These are phyloP conservation scores for Tylopilus felleus DNA, from an alignment of 768 basidiomycete genomes.

Conservation along the genomic window DNA sequence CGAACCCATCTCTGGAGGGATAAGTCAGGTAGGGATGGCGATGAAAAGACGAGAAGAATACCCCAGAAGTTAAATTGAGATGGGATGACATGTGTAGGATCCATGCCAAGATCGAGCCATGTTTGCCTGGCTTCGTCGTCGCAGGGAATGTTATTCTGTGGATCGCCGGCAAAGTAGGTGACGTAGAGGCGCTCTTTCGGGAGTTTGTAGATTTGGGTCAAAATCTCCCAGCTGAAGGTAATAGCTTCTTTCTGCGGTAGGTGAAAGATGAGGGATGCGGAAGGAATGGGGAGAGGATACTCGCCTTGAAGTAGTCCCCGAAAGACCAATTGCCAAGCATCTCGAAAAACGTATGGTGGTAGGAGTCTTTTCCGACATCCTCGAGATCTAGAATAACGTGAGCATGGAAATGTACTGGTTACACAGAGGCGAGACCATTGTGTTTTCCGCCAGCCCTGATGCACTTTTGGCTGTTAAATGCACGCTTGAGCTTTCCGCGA, in stretches of 20 bases:
- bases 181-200: constrained; percentile 92
- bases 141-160: constrained; percentile 76
- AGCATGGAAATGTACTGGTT: not conserved
- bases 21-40: not conserved
- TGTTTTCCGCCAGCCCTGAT: constrained; percentile 99
- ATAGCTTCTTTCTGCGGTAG: constrained; percentile 82
- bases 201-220: constrained; percentile 86
- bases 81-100: constrained; percentile 87
- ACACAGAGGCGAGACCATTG: constrained; percentile 59
- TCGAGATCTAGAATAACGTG: constrained; percentile 70
- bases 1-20: constrained; percentile 87
- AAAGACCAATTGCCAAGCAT: constrained; percentile 99
- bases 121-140: constrained; percentile 85
- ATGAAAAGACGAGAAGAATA: constrained; percentile 34
- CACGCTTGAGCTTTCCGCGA: constrained; percentile 85
- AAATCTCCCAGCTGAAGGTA: constrained; percentile 87
- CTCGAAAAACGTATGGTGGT: constrained; percentile 98
- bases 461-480: constrained; percentile 96
- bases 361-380: constrained; percentile 98
- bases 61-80: constrained; percentile 99
- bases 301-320: constrained; percentile 98
- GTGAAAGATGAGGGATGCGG: constrained; percentile 3
- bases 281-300: constrained; percentile 5
- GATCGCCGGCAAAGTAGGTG: constrained; percentile 96
- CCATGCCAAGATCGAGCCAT: constrained; percentile 87